Base-by-base conservation (phyloP, 106 monocot genomes). In the Dendrobium catenatum region DNA sequence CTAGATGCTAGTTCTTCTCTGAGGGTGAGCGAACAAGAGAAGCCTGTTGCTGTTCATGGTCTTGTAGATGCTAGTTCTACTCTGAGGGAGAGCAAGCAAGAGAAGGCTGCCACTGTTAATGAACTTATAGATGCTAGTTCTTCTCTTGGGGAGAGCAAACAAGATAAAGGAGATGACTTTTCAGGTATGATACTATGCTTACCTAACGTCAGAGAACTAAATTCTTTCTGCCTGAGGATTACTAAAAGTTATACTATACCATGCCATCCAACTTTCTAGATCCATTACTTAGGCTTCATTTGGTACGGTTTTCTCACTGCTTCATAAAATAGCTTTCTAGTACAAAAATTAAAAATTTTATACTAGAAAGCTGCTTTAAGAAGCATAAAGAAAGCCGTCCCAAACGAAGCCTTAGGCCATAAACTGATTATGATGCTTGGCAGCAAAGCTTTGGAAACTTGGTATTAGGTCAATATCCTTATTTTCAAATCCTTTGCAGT, bases 161-260 rank as follows among this genome's bases (percentile, higher is more conserved):
- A 70, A 31, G 87, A 89, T 46, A 94, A 92, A 84, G 72, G 59
- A 26, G 94, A 91, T 40, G 93, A 96, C 17, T 61, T 92, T 84
- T 88, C 87, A 87, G 96, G 96, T 94, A 80, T 33, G 67, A 72
- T 40, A 42, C 8, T 77, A 68, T 33, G 27, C 10, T 42, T 5
- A 18, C 74, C 51, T 81, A 56, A 19, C 6, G 37, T 9, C 46
- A 46, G 46, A 46, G 46, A 46, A 46, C 46, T 46, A 9, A 27
- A 27, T 67, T 24, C 9, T 67, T 67, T 67, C 19, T 26, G 22
- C 37, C 64, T 64, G 3, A 64, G 5, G 64, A 37, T 37, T 19
- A 58, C 18, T 19, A 3, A 19, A 58, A 58, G 20, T 58, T 20
- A 13, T 58, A 19, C 20, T 18, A 20, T 58, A 58, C 46, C 4